Conservation (phyloP, 352 stramenopile species). For the Elongisporangium anandrum region DNA sequence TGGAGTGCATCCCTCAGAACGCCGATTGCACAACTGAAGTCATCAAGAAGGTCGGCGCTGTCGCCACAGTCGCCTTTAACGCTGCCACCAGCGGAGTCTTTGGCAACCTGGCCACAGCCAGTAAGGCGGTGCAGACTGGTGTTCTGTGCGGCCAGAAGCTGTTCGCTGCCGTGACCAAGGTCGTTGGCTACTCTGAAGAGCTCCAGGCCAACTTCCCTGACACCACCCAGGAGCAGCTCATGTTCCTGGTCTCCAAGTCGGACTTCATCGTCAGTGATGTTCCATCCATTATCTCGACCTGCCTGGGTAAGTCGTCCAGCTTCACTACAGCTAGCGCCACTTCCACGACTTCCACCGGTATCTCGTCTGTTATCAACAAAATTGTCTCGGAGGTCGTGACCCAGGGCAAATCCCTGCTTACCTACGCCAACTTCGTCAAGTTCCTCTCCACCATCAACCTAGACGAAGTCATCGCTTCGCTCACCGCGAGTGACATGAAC, state of each 20-base stretch:
- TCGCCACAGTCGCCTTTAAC: conserved; percentile 19
- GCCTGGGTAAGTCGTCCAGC: conserved; percentile 15
- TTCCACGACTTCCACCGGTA: conserved; percentile 15
- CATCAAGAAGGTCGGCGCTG: conserved; percentile 20
- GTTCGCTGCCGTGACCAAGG: conserved; percentile 24
- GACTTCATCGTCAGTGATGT: conserved; percentile 51
- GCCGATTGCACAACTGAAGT: conserved; percentile 46
- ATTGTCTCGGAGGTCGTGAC: conserved; percentile 31
- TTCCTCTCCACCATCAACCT: conserved; percentile 20
- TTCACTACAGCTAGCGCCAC: conserved; percentile 12
- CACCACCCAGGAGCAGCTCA: conserved; percentile 42
- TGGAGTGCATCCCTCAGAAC: conserved; percentile 61
- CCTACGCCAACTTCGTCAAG: conserved; percentile 21
- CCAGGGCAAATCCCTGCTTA: conserved; percentile 37
- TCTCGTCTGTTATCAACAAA: conserved; percentile 19
- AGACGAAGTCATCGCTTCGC: conserved; percentile 10
- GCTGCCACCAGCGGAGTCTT: conserved; percentile 19
- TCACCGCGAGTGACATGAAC: conserved; percentile 19
- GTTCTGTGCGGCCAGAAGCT: conserved; percentile 38
- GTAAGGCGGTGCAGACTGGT: conserved; percentile 33
- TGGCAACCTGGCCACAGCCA: conserved; percentile 25
- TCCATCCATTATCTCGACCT: conserved; percentile 42
- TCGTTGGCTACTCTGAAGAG: conserved; percentile 28
- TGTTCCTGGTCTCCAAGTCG: conserved; percentile 47
- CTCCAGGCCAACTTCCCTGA: conserved; percentile 26